Evolutionary conservation across 2,329 filamentous ascomycete species (phyloP), one percentile per base, ranked within the genome.

Genomic region (Aspergillus sp.): DNA sequence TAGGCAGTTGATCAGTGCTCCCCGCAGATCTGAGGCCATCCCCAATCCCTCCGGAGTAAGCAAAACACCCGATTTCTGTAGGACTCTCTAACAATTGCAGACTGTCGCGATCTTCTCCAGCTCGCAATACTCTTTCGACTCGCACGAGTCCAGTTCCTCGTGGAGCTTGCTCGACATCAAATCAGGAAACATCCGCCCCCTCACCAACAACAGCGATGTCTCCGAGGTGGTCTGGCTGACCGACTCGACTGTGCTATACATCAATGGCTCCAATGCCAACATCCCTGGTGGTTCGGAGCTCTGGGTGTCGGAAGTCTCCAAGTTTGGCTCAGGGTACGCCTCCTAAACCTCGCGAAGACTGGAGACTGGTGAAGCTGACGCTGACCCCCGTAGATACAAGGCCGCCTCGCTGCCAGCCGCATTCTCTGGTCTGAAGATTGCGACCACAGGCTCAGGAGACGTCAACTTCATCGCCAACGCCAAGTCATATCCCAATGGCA

Each of bases 91-190:
- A 63, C 33, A 43, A 11, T 8, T n/a, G 14, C 58, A 76, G 72
- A 69, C 72, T 61, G 67, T 78, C 33, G 81, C 79, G 1, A 60
- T 83, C 43, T 82, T 81, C 53, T 71, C 87, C 73, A 79, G 87
- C 15, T 90, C 89, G 0, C 86, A 87, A 2, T 96, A 96, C 73
- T 93, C 87, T 5, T 96, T 96, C 73, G 81, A 89, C 40, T 82
- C 84, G 0, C 91, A 96, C 70, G 81, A 81, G 47, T 89, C 88
- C 70, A 58, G 82, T 5, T 72, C 70, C 7, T 70, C 82, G 79
- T 59, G 87, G 92, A 76, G 87, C 89, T 64, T 93, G 25, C 77
- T 96, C 41, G 86, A 93, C 64, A 81, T 92, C 58, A 77, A 82
- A 46, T 85, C 83, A 7, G 87, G 88, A 35, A 81, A 88, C 51